These are phyloP conservation scores for Coccinonectria pachysandricola DNA, from an alignment of 2,329 filamentous ascomycete species.

Conservation along the genomic window DNA sequence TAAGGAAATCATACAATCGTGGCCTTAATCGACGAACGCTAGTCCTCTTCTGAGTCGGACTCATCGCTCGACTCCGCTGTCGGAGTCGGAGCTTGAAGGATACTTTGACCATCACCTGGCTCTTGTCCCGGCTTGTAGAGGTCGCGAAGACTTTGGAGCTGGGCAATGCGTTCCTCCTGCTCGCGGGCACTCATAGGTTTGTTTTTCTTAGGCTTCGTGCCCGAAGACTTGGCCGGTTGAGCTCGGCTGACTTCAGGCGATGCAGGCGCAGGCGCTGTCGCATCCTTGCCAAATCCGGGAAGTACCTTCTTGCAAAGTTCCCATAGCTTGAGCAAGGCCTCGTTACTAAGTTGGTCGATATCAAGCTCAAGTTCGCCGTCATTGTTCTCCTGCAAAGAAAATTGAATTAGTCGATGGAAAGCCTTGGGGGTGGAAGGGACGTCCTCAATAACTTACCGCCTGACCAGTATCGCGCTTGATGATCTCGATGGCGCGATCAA, in stretches of 20 bases:
- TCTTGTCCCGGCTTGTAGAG: slow-evolving; percentile 28
- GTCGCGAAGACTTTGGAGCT: slow-evolving; percentile 45
- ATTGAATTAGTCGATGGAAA: slow-evolving; percentile 3
- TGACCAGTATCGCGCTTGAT: slow-evolving; percentile 78
- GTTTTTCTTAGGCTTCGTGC: slow-evolving; percentile 56
- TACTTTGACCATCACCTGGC: slow-evolving; percentile 16
- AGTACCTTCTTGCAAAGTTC: slow-evolving; percentile 34
- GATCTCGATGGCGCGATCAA: slow-evolving; percentile 73
- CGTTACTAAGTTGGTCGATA: slow-evolving; percentile 45
- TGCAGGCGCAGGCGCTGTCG: slow-evolving; percentile 18
- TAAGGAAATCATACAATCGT: slow-evolving; percentile 17
- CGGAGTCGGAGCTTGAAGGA: slow-evolving; percentile 18
- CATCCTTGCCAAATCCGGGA: slow-evolving; percentile 30
- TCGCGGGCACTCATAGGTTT: slow-evolving; percentile 65
- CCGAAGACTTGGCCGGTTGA: slow-evolving; percentile 21
- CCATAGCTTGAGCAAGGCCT: slow-evolving; percentile 44
- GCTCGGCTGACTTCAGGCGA: slow-evolving; percentile 22
- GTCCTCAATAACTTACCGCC: slow-evolving; percentile 55
- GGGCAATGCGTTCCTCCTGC: slow-evolving; percentile 54
- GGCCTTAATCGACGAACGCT: slow-evolving; percentile 16
- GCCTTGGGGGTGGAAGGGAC: too few relatives aligned
- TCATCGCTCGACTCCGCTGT: slow-evolving; percentile 31
- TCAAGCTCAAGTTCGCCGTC: slow-evolving; percentile 50
- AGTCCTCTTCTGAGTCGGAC: slow-evolving; percentile 38
- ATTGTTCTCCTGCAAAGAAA: slow-evolving; percentile 39